Conservation (phyloP, 805 yeast genomes). For the Priceomyces haplophilus region DNA sequence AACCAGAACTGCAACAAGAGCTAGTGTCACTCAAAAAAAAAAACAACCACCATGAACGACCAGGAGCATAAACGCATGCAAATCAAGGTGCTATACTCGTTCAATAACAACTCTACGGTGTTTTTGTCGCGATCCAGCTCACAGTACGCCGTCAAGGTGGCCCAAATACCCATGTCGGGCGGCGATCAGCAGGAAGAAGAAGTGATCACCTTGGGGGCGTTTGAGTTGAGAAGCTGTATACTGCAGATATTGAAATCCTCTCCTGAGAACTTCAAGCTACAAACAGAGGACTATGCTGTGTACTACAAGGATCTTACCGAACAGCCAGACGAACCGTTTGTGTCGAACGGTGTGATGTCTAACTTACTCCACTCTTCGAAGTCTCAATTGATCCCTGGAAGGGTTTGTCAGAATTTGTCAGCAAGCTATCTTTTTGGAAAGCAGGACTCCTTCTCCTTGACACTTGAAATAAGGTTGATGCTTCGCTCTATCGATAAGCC, state of each 20-base stretch:
- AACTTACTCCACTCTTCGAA: conserved; percentile 24
- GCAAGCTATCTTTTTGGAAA: conserved; percentile 40
- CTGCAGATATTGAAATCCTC: conserved; percentile 37
- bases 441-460: conserved; percentile 39
- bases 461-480: conserved; percentile 55
- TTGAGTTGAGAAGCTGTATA: conserved; percentile 37
- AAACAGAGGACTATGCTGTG: conserved; percentile 42
- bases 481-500: conserved; percentile 38
- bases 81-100: conserved; percentile 43
- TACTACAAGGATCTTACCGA: conserved; percentile 46
- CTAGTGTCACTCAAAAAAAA: not conserved
- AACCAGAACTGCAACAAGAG: conserved; percentile 3
- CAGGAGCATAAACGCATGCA: conserved; percentile 37
- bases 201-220: conserved; percentile 39
- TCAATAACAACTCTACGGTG: conserved; percentile 42
- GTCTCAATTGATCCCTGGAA: conserved; percentile 41
- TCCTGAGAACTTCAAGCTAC: conserved; percentile 41
- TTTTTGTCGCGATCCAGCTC: conserved; percentile 38
- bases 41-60: conserved; percentile 7
- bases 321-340: conserved; percentile 49
- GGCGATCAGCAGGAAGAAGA: conserved; percentile 20
- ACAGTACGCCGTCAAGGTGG: conserved; percentile 35
- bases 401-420: conserved; percentile 58
- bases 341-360: conserved; percentile 39
- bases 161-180: conserved; percentile 30